Base-by-base conservation (phyloP, 2,329 filamentous ascomycete species). In the Trichoderma breve region DNA sequence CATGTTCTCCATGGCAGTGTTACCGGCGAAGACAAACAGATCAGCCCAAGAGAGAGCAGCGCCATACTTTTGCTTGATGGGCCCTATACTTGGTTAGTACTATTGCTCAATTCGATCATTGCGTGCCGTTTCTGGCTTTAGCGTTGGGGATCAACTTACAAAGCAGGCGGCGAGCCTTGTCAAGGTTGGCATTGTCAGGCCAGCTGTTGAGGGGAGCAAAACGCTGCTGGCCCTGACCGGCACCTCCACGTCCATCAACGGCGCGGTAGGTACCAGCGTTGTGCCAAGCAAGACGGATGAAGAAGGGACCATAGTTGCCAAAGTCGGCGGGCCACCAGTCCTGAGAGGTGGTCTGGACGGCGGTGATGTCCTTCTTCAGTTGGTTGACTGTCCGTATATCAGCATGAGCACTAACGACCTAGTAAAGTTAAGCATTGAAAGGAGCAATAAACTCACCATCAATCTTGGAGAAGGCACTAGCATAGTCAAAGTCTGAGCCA, bases 1-100 rank as follows among this genome's bases (percentile, higher is more conserved):
- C 90, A 93, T 93, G 74, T 87, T 88, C 83, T 94, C 92, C 75
- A 94, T 86, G 67, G 92, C 91, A 15, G 93, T 91, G 80, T 94
- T 93, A 74, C 92, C 92, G 36, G 90, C 88, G 69, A 93, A 87
- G 71, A 93, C 85, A 62, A 91, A 81, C 73, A 94, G 82, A 78
- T 94, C 92, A 26, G 92, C 90, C 92, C 92, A 94, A 0, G 92
- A 94, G 82, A 94, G 92, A 84, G 92, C 92, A 85, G 88, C 89
- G 79, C 92, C 92, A 75, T 94, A 94, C 86, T 94, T 94, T 77
- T 93, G 91, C 87, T 94, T 94, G 84, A 94, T 89, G 71, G 92
- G 92, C 90, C 77, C 77, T 78, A 15, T 0, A 26, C 1, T 12
- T 51, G 26, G n/a, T 60, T 60, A 60, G 5, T 11, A 34, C 11